These are phyloP conservation scores for Penicillium verhagenii DNA, from an alignment of 495 filamentous ascomycete species.

Conservation along the genomic window DNA sequence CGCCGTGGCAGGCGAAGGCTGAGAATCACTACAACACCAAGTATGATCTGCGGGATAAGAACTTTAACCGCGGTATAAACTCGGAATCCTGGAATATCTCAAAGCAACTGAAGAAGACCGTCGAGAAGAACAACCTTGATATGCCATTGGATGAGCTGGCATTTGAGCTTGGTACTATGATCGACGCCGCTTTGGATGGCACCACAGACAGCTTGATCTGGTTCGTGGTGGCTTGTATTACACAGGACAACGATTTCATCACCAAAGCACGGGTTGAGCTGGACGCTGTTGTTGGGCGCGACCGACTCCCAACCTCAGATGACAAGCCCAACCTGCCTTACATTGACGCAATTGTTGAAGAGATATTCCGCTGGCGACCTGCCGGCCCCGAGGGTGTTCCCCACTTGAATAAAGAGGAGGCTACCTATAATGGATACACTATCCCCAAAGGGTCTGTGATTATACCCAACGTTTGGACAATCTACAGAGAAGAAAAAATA, in stretches of 20 bases:
- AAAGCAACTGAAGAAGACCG: slow-evolving; percentile 7
- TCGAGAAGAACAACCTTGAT: slow-evolving; percentile 5
- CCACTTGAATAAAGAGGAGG: slow-evolving; percentile 53
- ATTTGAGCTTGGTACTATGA: slow-evolving; percentile 22
- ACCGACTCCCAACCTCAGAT: slow-evolving; percentile 20
- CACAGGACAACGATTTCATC: slow-evolving; percentile 5
- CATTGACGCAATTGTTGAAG: slow-evolving; percentile 39
- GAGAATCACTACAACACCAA: slow-evolving; percentile 17
- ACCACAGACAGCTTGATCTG: slow-evolving; percentile 13
- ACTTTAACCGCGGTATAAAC: neutral
- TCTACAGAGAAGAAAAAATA: slow-evolving; percentile 10
- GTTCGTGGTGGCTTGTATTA: slow-evolving; percentile 20
- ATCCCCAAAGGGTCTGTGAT: slow-evolving; percentile 51
- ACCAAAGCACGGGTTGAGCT: slow-evolving; percentile 55
- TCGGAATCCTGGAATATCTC: slow-evolving; percentile 7
- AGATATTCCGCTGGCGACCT: slow-evolving; percentile 44
- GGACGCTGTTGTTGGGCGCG: slow-evolving; percentile 46
- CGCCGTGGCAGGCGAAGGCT: slow-evolving; percentile 20
- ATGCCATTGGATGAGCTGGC: slow-evolving; percentile 16
- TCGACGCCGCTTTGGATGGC: slow-evolving; percentile 20
- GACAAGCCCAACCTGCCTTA: slow-evolving; percentile 38
- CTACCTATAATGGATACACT: slow-evolving; percentile 50
- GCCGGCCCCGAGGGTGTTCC: slow-evolving; percentile 45
- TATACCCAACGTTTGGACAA: slow-evolving; percentile 45
- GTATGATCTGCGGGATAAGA: neutral